phyloP scores from a whole-genome alignment of 805 yeast genomes.

The Candida insectalens region DNA sequence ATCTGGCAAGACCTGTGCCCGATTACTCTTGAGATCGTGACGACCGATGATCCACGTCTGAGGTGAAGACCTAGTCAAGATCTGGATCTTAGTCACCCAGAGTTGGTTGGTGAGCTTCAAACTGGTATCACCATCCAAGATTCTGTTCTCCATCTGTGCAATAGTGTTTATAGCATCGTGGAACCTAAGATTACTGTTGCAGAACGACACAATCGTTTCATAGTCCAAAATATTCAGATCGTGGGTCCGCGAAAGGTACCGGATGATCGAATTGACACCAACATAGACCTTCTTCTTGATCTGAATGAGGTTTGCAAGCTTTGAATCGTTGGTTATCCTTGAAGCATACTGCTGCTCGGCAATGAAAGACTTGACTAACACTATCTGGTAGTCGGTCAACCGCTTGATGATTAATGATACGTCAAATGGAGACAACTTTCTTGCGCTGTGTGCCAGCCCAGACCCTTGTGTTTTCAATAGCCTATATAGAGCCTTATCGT shows the following conservation, averaged over 20 bases:
- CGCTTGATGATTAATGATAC: slow-evolving; percentile 12
- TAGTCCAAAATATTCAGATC: slow-evolving; percentile 14
- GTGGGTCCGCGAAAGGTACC: slow-evolving; percentile 2
- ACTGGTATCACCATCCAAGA: slow-evolving; percentile 1
- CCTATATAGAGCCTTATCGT: slow-evolving; percentile 3
- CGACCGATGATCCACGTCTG: slow-evolving; percentile 18
- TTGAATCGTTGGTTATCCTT: slow-evolving; percentile 9
- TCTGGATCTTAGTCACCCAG: slow-evolving; percentile 16
- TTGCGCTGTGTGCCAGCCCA: not conserved
- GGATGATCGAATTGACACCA: slow-evolving; percentile 3
- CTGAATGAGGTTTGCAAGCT: slow-evolving; percentile 5
- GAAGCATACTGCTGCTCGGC: slow-evolving; percentile 14
- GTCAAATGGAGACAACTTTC: slow-evolving; percentile 3
- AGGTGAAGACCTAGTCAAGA: slow-evolving; percentile 16
- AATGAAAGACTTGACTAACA: slow-evolving; percentile 6
- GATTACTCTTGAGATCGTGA: slow-evolving; percentile 9
- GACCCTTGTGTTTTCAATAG: not conserved
- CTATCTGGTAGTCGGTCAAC: slow-evolving; percentile 6
- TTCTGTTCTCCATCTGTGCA: slow-evolving; percentile 11
- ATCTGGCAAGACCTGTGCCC: slow-evolving; percentile 6
- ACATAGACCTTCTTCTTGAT: slow-evolving; percentile 6
- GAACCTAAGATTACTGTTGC: slow-evolving; percentile 9
- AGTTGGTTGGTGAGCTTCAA: slow-evolving; percentile 13
- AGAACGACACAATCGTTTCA: slow-evolving; percentile 15
- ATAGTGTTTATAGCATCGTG: slow-evolving; percentile 14